Base-by-base conservation (phyloP, 192 early-diverging fungal genomes). In the Geranomyces michiganensis region DNA sequence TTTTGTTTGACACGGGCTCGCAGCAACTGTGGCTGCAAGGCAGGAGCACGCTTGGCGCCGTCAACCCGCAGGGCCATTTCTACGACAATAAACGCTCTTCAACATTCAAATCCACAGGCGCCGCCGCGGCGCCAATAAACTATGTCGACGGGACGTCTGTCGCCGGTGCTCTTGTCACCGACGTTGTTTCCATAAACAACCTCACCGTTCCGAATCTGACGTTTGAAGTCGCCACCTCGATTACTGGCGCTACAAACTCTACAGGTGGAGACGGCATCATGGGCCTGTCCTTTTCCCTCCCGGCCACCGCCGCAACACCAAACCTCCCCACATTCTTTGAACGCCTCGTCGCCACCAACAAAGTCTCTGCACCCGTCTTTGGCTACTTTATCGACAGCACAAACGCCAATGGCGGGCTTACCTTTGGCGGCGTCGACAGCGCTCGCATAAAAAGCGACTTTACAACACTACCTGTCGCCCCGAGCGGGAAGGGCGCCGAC, bases 1-100 rank as follows among this genome's bases (percentile, higher is more conserved):
- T 79, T 48, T 65, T 82, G 15, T 79, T 85, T 53, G 83, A 85
- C 59, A 81, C 77, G 24, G 83, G 83, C 41, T 79, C 77, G 3
- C 74, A 65, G 56, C 60, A 55, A 5, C 47, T 80, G 31, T 85
- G 83, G 83, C 45, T 81, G 13, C 73, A 75, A 31, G 60, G 73
- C n/a, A 62, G 26, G 17, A 76, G 73, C 67, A 75, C 51, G 15
- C 22, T 19, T 15, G 47, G 60, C 59, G 65, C 56, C 26, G 67
- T 76, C 65, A 62, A 67, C 33, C 33, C 32, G 5, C 15, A 19
- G 15, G 73, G 75, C 8, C 19, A 60, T 41, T n/a, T 48, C 0
- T 84, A 78, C 59, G 65, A 79, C 44, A 21, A 67, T 14, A 56
- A 43, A 26, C 31, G 43, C 44, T 58, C 45, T 36, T 63, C 74